Evolutionary conservation across 1,284 basidiomycete genomes (phyloP).

Genomic region (Heliocybe sulcata): DNA sequence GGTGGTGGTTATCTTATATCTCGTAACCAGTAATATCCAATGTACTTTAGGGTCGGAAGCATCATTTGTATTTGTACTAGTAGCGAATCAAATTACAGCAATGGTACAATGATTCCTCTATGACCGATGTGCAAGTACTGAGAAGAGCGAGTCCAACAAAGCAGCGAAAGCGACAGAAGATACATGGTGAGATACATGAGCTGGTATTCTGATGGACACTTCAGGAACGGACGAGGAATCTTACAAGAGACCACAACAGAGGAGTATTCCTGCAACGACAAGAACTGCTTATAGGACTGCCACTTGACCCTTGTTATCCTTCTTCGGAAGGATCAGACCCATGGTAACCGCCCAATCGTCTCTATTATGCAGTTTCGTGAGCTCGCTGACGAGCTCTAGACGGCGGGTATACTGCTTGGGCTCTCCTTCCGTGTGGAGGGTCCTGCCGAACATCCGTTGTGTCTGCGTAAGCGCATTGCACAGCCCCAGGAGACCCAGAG

Average conservation of each 20-base stretch:
- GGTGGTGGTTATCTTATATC: background rate
- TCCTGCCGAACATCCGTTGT: background rate
- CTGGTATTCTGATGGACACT: too few relatives aligned
- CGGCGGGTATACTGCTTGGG: background rate
- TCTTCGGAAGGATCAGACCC: background rate
- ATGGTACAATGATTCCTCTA: too few relatives aligned
- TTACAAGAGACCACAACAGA: too few relatives aligned
- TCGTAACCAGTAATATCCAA: background rate
- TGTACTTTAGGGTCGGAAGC: background rate
- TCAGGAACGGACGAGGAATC: too few relatives aligned
- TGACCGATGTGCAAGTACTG: too few relatives aligned
- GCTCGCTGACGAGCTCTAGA: conserved; percentile 1
- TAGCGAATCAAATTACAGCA: too few relatives aligned
- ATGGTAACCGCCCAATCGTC: conserved; percentile 5
- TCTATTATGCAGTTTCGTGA: background rate
- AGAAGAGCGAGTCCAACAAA: too few relatives aligned
- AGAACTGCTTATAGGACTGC: too few relatives aligned
- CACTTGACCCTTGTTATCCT: background rate
- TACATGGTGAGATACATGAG: too few relatives aligned
- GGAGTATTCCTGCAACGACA: too few relatives aligned
- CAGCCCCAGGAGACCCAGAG: conserved; percentile 2
- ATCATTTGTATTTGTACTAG: background rate
- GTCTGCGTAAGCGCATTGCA: background rate
- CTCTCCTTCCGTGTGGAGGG: background rate
- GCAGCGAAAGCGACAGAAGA: too few relatives aligned